Base-by-base conservation (phyloP, 306 rosid species). In the Adenanthera pavonina region DNA sequence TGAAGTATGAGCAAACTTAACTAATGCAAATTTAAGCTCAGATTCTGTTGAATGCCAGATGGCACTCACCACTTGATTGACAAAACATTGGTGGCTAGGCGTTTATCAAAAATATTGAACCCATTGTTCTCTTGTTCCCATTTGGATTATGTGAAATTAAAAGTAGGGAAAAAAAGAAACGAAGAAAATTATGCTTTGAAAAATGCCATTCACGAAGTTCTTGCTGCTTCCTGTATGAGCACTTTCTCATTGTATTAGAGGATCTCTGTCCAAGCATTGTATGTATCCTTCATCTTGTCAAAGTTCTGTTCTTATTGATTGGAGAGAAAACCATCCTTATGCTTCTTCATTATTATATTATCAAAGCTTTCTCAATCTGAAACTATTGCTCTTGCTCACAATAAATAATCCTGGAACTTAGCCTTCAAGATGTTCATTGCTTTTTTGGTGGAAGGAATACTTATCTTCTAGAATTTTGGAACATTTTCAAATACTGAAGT, bases 1-100 rank as follows among this genome's bases (percentile, higher is more conserved):
- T 88, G 71, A 76, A 86, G 81, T 59, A 85, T 81, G 54, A 81
- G 60, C 72, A 75, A 83, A 82, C 47, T 80, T 84, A 49, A 64
- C 74, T 82, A 51, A 64, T 75, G 84, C 80, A 41, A 82, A 80
- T 56, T 89, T 76, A 56, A 78, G 80, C 64, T 62, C 67, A 46
- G 79, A 44, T 60, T 77, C 74, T 76, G 83, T 76, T 77, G 84
- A 83, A 74, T 85, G 14, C 66, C 68, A 76, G 77, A 46, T 51
- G 38, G 43, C 80, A 65, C 75, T 81, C 9, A 34, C 69, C 56
- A 69, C 69, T 47, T 83, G 84, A 79, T 80, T 52, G 77, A 82
- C 77, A 43, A 52, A 72, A 47, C 83, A 70, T 62, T 85, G 56
- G 46, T 17, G 40, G 80, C 80, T 76, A 72, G 80, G 82, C 86